These are phyloP conservation scores for Penicillium egyptiacum DNA, from an alignment of 495 filamentous ascomycete species.

Conservation along the genomic window DNA sequence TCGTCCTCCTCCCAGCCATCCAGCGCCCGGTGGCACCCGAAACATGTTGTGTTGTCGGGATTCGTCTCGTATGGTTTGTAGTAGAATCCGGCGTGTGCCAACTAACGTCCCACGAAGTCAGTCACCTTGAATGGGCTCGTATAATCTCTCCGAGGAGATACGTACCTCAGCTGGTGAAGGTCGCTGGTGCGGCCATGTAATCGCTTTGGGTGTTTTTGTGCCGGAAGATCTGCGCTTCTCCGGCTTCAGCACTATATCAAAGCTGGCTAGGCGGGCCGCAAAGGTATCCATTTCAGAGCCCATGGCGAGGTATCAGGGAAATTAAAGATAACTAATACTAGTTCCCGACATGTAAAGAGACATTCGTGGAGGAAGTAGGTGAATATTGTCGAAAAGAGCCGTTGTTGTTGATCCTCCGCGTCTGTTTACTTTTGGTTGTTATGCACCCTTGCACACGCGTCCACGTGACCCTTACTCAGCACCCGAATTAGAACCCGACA, in stretches of 20 bases:
- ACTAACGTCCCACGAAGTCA: conserved; percentile 48
- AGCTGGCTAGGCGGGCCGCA: conserved; percentile 72
- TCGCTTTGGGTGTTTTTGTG: conserved; percentile 58
- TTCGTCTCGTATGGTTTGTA: conserved; percentile 71
- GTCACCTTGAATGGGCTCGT: conserved; percentile 8
- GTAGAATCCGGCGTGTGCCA: conserved; percentile 88
- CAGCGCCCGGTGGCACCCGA: conserved; percentile 73
- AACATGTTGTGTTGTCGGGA: conserved; percentile 88
- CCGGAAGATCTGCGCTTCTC: conserved; percentile 67
- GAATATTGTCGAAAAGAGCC: conserved; percentile 14
- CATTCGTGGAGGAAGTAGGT: conserved; percentile 1
- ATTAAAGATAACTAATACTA: conserved; percentile 11
- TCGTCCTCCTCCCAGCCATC: conserved; percentile 90
- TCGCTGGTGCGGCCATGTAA: conserved; percentile 74
- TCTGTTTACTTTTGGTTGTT: conserved; percentile 40
- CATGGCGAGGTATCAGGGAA: conserved; percentile 23
- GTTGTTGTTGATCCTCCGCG: conserved; percentile 34
- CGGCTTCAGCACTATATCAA: conserved; percentile 58
- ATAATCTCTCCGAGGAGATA: not conserved
- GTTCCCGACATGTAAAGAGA: conserved; percentile 1
- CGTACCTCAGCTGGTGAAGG: conserved; percentile 65
- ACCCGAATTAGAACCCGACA: conserved; percentile 10
- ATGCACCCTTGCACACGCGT: conserved; percentile 27
- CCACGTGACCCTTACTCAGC: conserved; percentile 33
- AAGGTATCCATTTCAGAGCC: conserved; percentile 57